Evolutionary conservation across 495 filamentous ascomycete species (phyloP), one percentile per base, ranked within the genome.

Genomic region (Neurospora sp.): DNA sequence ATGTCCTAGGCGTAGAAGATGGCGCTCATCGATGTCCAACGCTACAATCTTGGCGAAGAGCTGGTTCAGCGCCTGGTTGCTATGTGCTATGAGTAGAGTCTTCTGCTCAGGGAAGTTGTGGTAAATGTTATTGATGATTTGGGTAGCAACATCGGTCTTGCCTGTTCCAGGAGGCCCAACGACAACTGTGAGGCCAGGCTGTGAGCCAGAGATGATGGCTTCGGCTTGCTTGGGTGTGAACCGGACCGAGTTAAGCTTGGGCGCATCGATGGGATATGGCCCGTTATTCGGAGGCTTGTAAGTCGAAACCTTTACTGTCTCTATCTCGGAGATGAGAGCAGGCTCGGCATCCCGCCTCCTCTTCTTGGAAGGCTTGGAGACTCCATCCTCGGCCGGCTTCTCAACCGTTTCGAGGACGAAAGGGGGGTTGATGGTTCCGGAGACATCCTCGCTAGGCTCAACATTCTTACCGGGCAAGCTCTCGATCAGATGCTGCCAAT

Each of bases 121-220:
- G 80, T 98, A 99, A 70, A 99, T 92, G 78, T 98, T 98, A 86
- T 93, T 97, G 82, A 99, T 98, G 75, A 98, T 96, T 80, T 99
- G 96, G 4, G 95, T 98, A 37, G 93, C 94, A 71, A 99, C 96
- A 81, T 99, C 96, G 38, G 96, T 99, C 83, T 99, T 99, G 72
- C 96, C 96, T 3, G 96, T 99, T 16, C 96, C 96, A 9, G 96
- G 96, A 47, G 96, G 96, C 0, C 96, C 96, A 71, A 98, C 94
- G 73, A 99, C 92, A 74, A 99, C 88, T 12, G 94, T 97, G 65
- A 99, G 87, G 14, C 96, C 96, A 18, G 96, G 96, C 76, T 99
- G 97, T 35, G 91, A 96, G 22, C 96, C 96, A 41, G 96, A 98
- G 47, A 90, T 87, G 73, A 99, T 97, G 53, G 96, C 96, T 77